These are phyloP conservation scores for Deuterostichococcus epilithicus DNA, from an alignment of 139 green algal species.

Conservation along the genomic window DNA sequence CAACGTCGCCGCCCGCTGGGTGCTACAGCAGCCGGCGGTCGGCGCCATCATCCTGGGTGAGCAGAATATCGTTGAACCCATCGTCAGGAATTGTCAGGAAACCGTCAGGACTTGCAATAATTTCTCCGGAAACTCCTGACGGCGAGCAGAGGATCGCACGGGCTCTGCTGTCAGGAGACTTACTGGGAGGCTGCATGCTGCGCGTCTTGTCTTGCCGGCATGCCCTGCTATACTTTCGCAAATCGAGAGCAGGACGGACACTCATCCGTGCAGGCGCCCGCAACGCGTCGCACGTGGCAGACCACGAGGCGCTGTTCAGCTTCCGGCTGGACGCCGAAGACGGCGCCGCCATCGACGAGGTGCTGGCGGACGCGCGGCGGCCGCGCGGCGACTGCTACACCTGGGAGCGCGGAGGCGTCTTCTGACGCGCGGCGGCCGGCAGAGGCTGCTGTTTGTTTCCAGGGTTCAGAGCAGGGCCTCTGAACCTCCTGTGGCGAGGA, in stretches of 20 bases:
- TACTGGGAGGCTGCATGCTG: too few relatives aligned
- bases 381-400: conserved; percentile 66
- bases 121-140: neutral
- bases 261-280: conserved; percentile 71
- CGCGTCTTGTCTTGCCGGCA: conserved; percentile 11
- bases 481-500: too few relatives aligned
- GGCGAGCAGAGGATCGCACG: too few relatives aligned
- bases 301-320: conserved; percentile 56
- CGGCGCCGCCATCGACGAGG: conserved; percentile 47
- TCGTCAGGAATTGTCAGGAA: neutral
- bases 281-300: conserved; percentile 63
- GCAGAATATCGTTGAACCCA: too few relatives aligned
- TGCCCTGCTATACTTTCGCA: neutral
- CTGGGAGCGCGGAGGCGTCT: conserved; percentile 66
- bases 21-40: conserved; percentile 62
- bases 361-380: conserved; percentile 42
- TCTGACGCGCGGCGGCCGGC: too few relatives aligned
- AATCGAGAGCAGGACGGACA: too few relatives aligned
- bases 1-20: conserved; percentile 76
- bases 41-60: neutral
- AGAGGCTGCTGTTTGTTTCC: too few relatives aligned
- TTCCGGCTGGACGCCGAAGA: conserved; percentile 67
- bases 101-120: neutral
- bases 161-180: too few relatives aligned
- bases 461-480: too few relatives aligned